Evolutionary conservation across 306 rosid species (phyloP).

Genomic region (Quercus agrifolia): DNA sequence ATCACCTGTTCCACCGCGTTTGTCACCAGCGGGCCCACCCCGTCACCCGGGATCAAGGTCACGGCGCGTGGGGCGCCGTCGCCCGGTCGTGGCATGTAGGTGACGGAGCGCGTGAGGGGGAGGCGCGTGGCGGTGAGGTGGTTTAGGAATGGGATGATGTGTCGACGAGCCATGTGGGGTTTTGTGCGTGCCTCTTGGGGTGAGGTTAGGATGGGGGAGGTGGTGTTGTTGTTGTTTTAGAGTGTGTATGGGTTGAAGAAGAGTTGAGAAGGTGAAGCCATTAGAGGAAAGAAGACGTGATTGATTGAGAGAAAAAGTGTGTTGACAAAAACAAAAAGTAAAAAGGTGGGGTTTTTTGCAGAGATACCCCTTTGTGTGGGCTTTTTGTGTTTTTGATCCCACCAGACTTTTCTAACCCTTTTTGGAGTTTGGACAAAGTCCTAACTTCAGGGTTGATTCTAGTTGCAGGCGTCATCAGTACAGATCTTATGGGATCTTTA

Average conservation of each 20-base stretch:
- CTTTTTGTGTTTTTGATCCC: neutral
- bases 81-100: constrained; percentile 89
- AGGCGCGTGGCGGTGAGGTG: constrained; percentile 18
- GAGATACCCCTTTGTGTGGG: neutral
- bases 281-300: neutral
- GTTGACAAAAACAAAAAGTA: too few relatives aligned
- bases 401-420: too few relatives aligned
- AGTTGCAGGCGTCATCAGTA: too few relatives aligned
- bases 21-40: constrained; percentile 75
- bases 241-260: neutral
- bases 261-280: neutral
- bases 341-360: neutral
- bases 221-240: neutral
- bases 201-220: neutral
- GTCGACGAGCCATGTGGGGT: constrained; percentile 49
- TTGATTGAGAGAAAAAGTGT: neutral
- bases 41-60: constrained; percentile 81
- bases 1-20: constrained; percentile 78
- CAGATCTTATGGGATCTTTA: too few relatives aligned
- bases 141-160: constrained; percentile 26
- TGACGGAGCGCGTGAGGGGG: constrained; percentile 49
- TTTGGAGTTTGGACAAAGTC: too few relatives aligned
- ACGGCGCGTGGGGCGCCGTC: constrained; percentile 72
- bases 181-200: neutral
- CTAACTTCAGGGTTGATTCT: too few relatives aligned